These are phyloP conservation scores for Suillus occidentalis DNA, from an alignment of 768 basidiomycete species.

Conservation along the genomic window DNA sequence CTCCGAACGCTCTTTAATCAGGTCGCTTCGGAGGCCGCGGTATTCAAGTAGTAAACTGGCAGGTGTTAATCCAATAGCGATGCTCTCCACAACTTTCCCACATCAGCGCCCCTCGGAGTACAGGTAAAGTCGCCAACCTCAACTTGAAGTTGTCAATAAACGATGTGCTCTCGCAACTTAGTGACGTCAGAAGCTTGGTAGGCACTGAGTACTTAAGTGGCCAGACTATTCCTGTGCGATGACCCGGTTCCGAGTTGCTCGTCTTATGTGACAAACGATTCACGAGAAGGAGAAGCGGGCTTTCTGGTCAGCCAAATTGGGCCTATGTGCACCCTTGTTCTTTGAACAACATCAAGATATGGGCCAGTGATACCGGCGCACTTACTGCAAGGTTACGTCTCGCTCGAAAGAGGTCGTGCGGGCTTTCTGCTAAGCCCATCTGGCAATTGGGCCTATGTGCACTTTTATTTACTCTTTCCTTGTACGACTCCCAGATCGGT, in stretches of 20 bases:
- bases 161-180: background rate
- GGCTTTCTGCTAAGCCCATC: background rate
- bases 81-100: background rate
- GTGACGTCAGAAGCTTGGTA: background rate
- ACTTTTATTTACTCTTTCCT: background rate
- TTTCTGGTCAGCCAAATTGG: background rate
- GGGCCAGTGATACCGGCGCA: too few species aligned
- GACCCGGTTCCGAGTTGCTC: background rate
- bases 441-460: background rate
- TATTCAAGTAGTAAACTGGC: background rate
- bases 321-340: background rate
- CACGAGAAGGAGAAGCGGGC: background rate
- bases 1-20: background rate
- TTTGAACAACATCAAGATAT: background rate
- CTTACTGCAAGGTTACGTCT: background rate
- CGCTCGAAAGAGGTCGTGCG: background rate
- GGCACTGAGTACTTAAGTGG: background rate
- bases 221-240: background rate
- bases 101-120: background rate
- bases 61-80: background rate
- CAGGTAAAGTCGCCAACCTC: background rate
- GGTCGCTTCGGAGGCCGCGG: background rate
- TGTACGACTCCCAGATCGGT: background rate
- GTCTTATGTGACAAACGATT: background rate
- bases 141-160: background rate